Evolutionary conservation across 176 grass and related monocot genomes (phyloP).

Genomic region (Carex cristatella): DNA sequence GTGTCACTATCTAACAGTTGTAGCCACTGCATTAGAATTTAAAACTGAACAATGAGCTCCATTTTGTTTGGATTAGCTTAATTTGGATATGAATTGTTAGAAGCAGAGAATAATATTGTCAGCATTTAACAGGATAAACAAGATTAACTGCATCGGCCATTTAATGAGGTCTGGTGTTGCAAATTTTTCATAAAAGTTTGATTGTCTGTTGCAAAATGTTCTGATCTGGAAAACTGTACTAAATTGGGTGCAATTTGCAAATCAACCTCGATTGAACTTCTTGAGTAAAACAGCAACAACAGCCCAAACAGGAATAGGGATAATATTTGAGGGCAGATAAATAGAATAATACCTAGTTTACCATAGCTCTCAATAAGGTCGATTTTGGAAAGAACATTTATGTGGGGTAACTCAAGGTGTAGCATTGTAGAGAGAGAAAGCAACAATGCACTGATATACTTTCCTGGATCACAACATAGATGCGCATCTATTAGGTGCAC

Average conservation of each 20-base stretch:
- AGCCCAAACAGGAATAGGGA: background rate
- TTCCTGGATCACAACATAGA: constrained; percentile 96
- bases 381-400: constrained; percentile 96
- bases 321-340: background rate
- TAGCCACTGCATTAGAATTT: background rate
- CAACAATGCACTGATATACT: constrained; percentile 93
- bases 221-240: background rate
- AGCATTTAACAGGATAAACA: background rate
- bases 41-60: background rate
- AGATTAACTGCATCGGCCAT: background rate
- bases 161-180: background rate
- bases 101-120: background rate
- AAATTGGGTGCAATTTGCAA: background rate
- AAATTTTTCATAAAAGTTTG: background rate
- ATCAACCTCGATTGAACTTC: background rate
- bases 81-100: background rate
- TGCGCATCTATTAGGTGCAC: constrained; percentile 86
- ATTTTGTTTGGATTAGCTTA: background rate
- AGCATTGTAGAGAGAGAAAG: constrained; percentile 93
- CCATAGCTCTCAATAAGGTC: constrained; percentile 90
- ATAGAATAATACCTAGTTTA: constrained; percentile 59
- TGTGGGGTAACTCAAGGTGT: constrained; percentile 83
- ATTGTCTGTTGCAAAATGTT: background rate
- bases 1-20: background rate
- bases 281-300: background rate